Percentiles rank a stretch among this genome's conserved stretches.
Evolutionary conservation across 2,329 filamentous ascomycete genomes (phyloP).

Genomic region (Neofusicoccum parvum): DNA sequence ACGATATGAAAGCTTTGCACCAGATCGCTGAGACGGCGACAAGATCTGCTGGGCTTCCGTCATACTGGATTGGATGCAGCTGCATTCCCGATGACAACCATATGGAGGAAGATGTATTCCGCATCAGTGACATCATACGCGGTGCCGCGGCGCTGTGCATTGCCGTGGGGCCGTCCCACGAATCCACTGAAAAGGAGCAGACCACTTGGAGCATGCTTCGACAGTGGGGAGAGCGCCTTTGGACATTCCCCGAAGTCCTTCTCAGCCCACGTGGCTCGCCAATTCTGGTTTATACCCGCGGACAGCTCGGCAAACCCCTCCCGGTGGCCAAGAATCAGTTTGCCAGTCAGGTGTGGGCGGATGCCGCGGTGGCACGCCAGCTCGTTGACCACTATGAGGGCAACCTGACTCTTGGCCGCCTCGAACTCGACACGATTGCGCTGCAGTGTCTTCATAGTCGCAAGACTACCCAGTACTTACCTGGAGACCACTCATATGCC

Average conservation of each 20-base stretch:
- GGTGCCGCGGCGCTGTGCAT: constrained; percentile 47
- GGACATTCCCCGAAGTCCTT: constrained; percentile 51
- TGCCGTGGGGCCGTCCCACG: constrained; percentile 38
- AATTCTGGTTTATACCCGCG: constrained; percentile 39
- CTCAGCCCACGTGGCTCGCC: constrained; percentile 33
- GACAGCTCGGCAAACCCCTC: constrained; percentile 26
- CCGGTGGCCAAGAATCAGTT: constrained; percentile 45
- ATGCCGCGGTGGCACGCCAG: constrained; percentile 42
- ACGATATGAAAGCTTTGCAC: constrained; percentile 36
- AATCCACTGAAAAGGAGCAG: constrained; percentile 6
- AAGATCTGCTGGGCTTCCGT: constrained; percentile 38
- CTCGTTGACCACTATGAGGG: constrained; percentile 52
- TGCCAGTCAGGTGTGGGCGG: constrained; percentile 43
- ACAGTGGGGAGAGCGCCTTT: constrained; percentile 50
- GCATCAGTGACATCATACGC: constrained; percentile 51
- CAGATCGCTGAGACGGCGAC: constrained; percentile 44
- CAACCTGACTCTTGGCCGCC: constrained; percentile 41
- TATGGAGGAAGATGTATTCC: constrained; percentile 42
- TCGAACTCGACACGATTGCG: constrained; percentile 47
- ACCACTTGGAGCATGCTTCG: constrained; percentile 37
- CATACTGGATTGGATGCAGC: constrained; percentile 49
- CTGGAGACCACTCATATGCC: constrained; percentile 49
- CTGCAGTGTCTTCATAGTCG: constrained; percentile 45
- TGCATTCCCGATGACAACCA: constrained; percentile 43
- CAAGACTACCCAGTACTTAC: constrained; percentile 39